Base-by-base conservation (phyloP, 2,329 filamentous ascomycete species). In the Calonectria montana region DNA sequence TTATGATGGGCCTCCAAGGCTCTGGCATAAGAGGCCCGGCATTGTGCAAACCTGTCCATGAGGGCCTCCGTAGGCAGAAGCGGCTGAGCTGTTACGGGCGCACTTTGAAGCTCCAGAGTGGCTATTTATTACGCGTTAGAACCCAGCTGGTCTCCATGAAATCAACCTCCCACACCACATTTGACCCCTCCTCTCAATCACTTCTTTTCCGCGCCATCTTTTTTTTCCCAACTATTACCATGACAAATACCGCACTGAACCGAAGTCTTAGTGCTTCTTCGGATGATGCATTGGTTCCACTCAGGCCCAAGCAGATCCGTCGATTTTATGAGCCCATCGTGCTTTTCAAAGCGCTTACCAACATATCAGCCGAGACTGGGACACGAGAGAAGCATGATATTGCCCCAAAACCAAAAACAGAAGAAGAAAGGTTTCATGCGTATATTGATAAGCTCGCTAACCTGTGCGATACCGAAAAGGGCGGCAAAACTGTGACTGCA, bases 391-490 rank as follows among this genome's bases (percentile, higher is more conserved):
- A 18, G 1, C 66, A 63, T 4, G 73, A 76, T 2, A 16, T 15
- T 0, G 35, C 39, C 0, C 57, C 67, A 0, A 69, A 4, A 3
- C 70, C 70, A 2, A 35, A 39, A 2, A 77, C 73, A 2, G 73
- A 77, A 8, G 77, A 81, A 18, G 65, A 79, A 15, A 62, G 59
- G 1, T 81, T 81, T 5, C 75, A 79, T 2, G 69, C 31, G 2
- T 84, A 81, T n/a, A 74, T 83, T 1, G 77, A 82, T 48, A 80
- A 77, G 9, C 68, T 84, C 2, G 80, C 80, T 0, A 77, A 77
- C 21, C 71, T 82, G 4, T 83, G 82, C 61, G 82, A 84, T 45
- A 79, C 68, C 2, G 29, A 62, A 12, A 79, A 73, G 18, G 71
- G 78, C 1, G 82, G 82, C 2, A 68, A 29, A 1, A 83, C 80